Evolutionary conservation across 352 stramenopile genomes (phyloP).

Genomic region (Pythium coloratum): DNA sequence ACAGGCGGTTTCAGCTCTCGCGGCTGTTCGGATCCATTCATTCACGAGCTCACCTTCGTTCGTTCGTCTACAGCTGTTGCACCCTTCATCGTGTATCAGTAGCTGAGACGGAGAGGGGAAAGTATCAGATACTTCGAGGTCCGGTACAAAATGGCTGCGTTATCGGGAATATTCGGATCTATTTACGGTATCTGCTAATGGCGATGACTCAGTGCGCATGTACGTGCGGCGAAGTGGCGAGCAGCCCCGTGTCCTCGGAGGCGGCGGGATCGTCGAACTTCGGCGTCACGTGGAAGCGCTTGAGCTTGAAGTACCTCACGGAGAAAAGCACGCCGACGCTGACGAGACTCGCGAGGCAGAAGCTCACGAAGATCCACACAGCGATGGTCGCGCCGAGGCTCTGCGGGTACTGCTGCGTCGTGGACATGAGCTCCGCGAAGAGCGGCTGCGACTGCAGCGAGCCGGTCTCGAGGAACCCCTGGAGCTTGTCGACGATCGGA

Average conservation of each 20-base stretch:
- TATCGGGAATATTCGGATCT: neutral
- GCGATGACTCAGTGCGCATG: slow-evolving; percentile 3
- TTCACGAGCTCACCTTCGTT: neutral
- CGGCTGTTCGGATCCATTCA: slow-evolving; percentile 6
- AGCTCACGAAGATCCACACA: slow-evolving; percentile 64
- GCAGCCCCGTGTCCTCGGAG: slow-evolving; percentile 9
- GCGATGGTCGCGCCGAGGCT: slow-evolving; percentile 45
- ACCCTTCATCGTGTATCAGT: too few relatives aligned
- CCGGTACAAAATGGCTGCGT: neutral
- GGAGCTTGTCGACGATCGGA: slow-evolving; percentile 50
- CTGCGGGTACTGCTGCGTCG: slow-evolving; percentile 38
- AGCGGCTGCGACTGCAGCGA: slow-evolving; percentile 50
- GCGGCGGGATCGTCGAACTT: slow-evolving; percentile 20
- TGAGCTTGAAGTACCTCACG: slow-evolving; percentile 36
- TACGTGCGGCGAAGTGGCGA: neutral
- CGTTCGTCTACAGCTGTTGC: neutral
- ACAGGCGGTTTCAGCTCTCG: slow-evolving; percentile 5
- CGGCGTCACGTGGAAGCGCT: slow-evolving; percentile 46
- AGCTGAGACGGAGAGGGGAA: neutral
- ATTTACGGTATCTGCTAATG: neutral
- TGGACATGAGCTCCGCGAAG: slow-evolving; percentile 43
- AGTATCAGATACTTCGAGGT: neutral
- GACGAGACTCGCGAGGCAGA: slow-evolving; percentile 41
- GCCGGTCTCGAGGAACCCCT: slow-evolving; percentile 43
- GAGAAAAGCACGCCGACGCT: slow-evolving; percentile 35